Evolutionary conservation across 1,284 basidiomycete species (phyloP), one percentile per base, ranked within the genome.

Genomic region (Erythrobasidium hasegawianum): DNA sequence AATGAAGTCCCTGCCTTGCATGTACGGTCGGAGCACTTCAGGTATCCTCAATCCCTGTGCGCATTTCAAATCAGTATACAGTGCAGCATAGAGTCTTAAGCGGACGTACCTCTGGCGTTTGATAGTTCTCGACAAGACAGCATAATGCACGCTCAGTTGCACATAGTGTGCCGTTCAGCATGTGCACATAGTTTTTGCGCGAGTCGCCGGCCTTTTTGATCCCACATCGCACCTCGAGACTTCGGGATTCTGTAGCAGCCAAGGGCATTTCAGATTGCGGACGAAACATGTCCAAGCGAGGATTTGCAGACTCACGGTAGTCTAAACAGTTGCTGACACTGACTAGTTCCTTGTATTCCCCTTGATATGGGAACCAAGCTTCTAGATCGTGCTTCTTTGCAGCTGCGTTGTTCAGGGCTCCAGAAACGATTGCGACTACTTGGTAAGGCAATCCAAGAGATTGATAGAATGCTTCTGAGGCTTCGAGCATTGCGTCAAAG

Each of bases 291-390:
- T n/a, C n/a, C n/a, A n/a, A n/a, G n/a, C n/a, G n/a, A n/a, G n/a
- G n/a, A n/a, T n/a, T n/a, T n/a, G n/a, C n/a, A n/a, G n/a, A n/a
- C 68, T n/a, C 18, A 76, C 75, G 79, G 75, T 80, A 80, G 72
- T 80, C 79, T 20, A 79, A 79, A 74, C 79, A 80, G 72, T 80
- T 80, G 41, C 75, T 77, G 70, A 79, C 78, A 10, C 75, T 77
- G 52, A 80, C 79, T 22, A 80, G 72, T 79, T 99, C 95, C 82
- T 98, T 98, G 82, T 95, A 93, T 70, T 84, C 88, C 67, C 87
- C 88, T 80, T 97, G 95, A 85, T 91, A 97, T 2, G 95, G 95
- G 84, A 99, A 98, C 91, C 92, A 99, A 55, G 95, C 96, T 79
- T 99, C 95, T 65, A 99, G 78, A 80, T 99, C 96, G 77, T 88